Evolutionary conservation across 768 basidiomycete genomes (phyloP), one percentile per base, ranked within the genome.

Genomic region (Rhodotorula graminis): DNA sequence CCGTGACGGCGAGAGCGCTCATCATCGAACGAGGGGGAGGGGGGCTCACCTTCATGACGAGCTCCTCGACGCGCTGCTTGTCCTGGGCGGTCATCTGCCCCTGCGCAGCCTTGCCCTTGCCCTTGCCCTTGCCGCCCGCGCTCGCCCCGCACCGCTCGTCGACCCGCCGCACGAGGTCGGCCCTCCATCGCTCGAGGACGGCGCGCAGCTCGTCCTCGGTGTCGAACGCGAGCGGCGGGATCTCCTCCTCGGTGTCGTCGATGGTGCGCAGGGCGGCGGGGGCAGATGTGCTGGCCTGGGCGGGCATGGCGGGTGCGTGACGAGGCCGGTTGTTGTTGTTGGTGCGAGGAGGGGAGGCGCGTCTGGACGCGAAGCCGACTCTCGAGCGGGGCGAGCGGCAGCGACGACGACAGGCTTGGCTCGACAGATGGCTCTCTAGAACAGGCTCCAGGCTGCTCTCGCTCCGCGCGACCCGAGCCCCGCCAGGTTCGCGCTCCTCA

Each of bases 211-310:
- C 66, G 47, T 67, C 66, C 40, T 67, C 66, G 4, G 31, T 16
- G 2, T 67, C 66, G 50, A 67, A 67, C 6, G 58, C 66, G 40
- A 67, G 66, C 27, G 66, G 66, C 27, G 66, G 66, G 49, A 67
- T 61, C 44, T 44, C 64, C n/a, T 46, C 65, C 53, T 47, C 60
- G n/a, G 44, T 61, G 27, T n/a, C 19, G 3, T 37, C 58, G 23
- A 21, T 29, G 3, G 37, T 23, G 12, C 14, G 53, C 12, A 55
- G 53, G 14, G 53, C 53, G 53, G 53, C 53, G 53, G n/a, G 3
- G 15, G 53, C 27, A 12, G 44, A 46, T n/a, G 53, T 27, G n/a
- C 29, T 55, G 27, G 53, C 27, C n/a, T 29, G 27, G 14, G 53
- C 9, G 12, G 53, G 53, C 53, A 55, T 55, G 7, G 53, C 53